Conservation (phyloP, 73 alveolate genomes). For the Durusdinium trenchii region DNA sequence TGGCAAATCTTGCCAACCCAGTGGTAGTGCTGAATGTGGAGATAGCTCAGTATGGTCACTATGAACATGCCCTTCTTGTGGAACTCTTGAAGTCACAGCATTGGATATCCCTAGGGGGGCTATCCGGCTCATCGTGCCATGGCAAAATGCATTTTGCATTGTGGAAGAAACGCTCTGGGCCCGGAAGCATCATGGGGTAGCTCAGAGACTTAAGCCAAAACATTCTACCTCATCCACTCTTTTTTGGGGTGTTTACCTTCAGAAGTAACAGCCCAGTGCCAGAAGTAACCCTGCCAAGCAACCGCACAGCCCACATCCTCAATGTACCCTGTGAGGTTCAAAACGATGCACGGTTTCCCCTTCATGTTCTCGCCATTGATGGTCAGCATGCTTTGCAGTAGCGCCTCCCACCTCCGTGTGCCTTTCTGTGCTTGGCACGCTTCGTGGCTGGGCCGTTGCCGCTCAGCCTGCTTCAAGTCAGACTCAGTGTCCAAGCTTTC, state of each 20-base stretch:
- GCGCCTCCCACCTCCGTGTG: not conserved
- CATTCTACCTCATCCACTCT: too few species aligned
- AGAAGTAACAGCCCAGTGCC: too few species aligned
- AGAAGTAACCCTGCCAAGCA: too few species aligned
- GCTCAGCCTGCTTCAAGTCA: not conserved
- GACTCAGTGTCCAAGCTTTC: not conserved
- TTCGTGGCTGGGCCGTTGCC: not conserved
- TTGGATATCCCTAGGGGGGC: not conserved
- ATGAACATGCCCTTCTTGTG: not conserved
- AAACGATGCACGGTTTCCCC: not conserved
- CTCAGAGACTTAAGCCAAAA: too few species aligned
- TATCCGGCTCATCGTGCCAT: slow-evolving; percentile 13
- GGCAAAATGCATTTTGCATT: not conserved
- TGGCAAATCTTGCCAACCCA: not conserved
- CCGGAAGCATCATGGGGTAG: not conserved
- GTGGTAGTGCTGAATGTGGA: not conserved
- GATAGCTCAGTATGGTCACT: not conserved
- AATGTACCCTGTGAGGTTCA: slow-evolving; percentile 9
- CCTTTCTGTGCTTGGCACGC: slow-evolving; percentile 21
- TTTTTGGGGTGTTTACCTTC: not conserved
- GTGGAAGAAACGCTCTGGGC: not conserved
- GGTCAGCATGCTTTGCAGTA: not conserved
- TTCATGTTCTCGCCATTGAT: not conserved
- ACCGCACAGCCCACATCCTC: slow-evolving; percentile 18
- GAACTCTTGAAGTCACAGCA: not conserved